phyloP scores from a whole-genome alignment of 495 filamentous ascomycete species.

The Parachaetomium inaequale region DNA sequence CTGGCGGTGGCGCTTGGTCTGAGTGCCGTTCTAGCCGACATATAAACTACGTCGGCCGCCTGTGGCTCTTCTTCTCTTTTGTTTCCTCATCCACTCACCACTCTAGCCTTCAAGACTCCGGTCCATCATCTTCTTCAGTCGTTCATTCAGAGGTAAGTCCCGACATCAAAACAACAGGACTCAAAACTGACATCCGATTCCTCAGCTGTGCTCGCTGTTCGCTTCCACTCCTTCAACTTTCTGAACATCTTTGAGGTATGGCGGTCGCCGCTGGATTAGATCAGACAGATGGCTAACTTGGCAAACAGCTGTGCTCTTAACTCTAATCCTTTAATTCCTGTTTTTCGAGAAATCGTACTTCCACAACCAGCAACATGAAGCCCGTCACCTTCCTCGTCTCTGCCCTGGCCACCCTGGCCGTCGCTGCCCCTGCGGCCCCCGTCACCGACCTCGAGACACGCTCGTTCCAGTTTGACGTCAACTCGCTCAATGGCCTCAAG shows the following conservation, averaged over 20 bases:
- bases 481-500: slow-evolving; percentile 39
- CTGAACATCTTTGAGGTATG: slow-evolving; percentile 45
- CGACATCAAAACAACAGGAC: background rate
- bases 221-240: slow-evolving; percentile 43
- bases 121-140: slow-evolving; percentile 35
- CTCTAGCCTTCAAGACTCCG: slow-evolving; percentile 28
- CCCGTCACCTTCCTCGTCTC: slow-evolving; percentile 38
- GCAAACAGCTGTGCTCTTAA: slow-evolving; percentile 44
- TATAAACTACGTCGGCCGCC: slow-evolving; percentile 38
- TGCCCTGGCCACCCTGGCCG: slow-evolving; percentile 39
- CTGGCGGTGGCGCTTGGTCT: slow-evolving; percentile 19
- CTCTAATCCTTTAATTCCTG: slow-evolving; percentile 40
- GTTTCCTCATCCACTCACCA: slow-evolving; percentile 41
- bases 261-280: background rate
- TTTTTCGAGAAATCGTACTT: slow-evolving; percentile 21
- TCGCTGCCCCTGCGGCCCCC: slow-evolving; percentile 33
- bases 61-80: slow-evolving; percentile 23
- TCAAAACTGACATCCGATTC: slow-evolving; percentile 18
- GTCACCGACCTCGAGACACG: slow-evolving; percentile 29
- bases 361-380: slow-evolving; percentile 44
- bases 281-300: slow-evolving; percentile 22
- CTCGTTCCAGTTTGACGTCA: slow-evolving; percentile 31
- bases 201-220: slow-evolving; percentile 51
- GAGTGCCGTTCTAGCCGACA: slow-evolving; percentile 23
- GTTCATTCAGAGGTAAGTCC: slow-evolving; percentile 49